Conservation (phyloP, 371 early-diverging fungal species). For the Saksenaea oblongispora region DNA sequence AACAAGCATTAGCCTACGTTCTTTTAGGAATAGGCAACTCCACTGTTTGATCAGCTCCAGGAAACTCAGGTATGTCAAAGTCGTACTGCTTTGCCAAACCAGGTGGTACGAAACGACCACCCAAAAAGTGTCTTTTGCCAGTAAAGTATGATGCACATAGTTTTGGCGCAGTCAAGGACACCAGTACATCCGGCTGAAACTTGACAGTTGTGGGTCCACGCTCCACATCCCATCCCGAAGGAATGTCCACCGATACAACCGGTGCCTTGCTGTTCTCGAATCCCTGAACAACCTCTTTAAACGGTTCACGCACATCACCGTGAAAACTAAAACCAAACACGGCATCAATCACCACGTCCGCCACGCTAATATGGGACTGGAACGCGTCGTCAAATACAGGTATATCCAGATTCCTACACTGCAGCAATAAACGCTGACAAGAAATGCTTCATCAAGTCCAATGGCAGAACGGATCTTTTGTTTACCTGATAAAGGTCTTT, state of each 20-base stretch:
- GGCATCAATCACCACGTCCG: constrained; percentile 82
- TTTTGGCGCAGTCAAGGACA: constrained; percentile 94
- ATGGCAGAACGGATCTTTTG: neutral
- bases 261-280: constrained; percentile 56
- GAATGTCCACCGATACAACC: constrained; percentile 86
- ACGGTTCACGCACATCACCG: constrained; percentile 82
- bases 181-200: constrained; percentile 75
- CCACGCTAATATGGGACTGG: constrained; percentile 27
- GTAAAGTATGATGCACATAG: constrained; percentile 64
- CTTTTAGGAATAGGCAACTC: constrained; percentile 12
- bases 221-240: constrained; percentile 94
- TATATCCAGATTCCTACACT: constrained; percentile 69
- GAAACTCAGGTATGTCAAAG: constrained; percentile 66
- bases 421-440: constrained; percentile 60
- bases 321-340: constrained; percentile 93
- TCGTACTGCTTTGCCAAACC: constrained; percentile 60
- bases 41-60: constrained; percentile 65
- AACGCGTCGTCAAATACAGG: constrained; percentile 57
- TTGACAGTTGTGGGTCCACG: constrained; percentile 57
- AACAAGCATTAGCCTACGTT: neutral
- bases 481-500: constrained; percentile 68
- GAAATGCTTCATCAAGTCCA: neutral
- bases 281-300: constrained; percentile 61
- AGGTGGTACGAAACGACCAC: constrained; percentile 86
- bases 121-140: constrained; percentile 83